phyloP scores from a whole-genome alignment of 2,329 filamentous ascomycete species.

The Helminthosporium solani region DNA sequence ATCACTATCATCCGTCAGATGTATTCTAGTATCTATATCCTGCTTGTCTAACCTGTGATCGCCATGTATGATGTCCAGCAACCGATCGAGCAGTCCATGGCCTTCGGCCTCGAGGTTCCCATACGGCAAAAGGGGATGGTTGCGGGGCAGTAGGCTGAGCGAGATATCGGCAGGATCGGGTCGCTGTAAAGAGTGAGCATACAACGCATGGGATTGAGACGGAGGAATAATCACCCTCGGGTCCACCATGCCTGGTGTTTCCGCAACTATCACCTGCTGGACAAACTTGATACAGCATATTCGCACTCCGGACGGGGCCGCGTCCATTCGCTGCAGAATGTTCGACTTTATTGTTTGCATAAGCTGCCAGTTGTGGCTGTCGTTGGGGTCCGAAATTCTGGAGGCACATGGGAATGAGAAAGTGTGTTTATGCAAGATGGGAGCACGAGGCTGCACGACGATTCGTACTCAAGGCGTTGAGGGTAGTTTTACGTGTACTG shows the following conservation, averaged over 20 bases:
- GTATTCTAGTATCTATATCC: constrained; percentile 7
- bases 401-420: constrained; percentile 37
- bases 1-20: constrained; percentile 61
- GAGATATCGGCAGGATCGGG: constrained; percentile 81
- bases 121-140: constrained; percentile 76
- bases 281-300: constrained; percentile 98
- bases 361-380: constrained; percentile 79
- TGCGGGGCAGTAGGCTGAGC: constrained; percentile 77
- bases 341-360: constrained; percentile 87
- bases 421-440: constrained; percentile 22
- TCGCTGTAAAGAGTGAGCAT: constrained; percentile 53
- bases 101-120: constrained; percentile 89
- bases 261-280: constrained; percentile 86
- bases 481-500: constrained; percentile 1
- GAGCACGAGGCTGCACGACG: constrained; percentile 9
- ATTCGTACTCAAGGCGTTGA: not conserved
- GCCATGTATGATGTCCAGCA: constrained; percentile 83
- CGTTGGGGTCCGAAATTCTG: constrained; percentile 85
- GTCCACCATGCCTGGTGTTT: constrained; percentile 84
- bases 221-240: constrained; percentile 63
- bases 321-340: constrained; percentile 87
- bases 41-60: constrained; percentile 68
- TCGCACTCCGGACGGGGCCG: constrained; percentile 70
- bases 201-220: constrained; percentile 2
- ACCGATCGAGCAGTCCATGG: constrained; percentile 82